phyloP scores from a whole-genome alignment of 2,329 filamentous ascomycete genomes.

The Paecilomyces fulvus region DNA sequence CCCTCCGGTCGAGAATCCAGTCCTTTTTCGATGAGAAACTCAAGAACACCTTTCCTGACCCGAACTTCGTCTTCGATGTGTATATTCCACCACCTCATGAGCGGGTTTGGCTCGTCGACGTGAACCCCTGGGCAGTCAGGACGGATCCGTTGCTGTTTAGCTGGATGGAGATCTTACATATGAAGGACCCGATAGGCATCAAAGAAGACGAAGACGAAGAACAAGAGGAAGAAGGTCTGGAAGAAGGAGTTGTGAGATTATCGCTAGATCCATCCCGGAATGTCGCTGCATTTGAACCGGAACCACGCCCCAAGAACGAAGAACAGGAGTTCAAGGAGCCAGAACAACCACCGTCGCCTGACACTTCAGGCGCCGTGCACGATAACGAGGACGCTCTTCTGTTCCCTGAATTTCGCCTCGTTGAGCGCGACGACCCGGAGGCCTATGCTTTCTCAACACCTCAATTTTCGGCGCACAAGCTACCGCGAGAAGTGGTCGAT shows the following conservation, averaged over 20 bases:
- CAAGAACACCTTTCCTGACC: constrained; percentile 70
- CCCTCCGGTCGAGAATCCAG: constrained; percentile 60
- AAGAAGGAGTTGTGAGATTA: constrained; percentile 27
- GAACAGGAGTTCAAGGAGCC: constrained; percentile 27
- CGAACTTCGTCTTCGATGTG: constrained; percentile 81
- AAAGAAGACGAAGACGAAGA: constrained; percentile 24
- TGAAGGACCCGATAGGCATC: constrained; percentile 42
- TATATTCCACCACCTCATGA: constrained; percentile 74
- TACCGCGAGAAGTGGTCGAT: constrained; percentile 85
- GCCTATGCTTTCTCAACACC: constrained; percentile 78
- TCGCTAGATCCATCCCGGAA: constrained; percentile 13
- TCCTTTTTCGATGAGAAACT: constrained; percentile 70
- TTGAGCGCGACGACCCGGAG: constrained; percentile 77
- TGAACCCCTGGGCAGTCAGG: constrained; percentile 86
- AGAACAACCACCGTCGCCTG: constrained; percentile 17
- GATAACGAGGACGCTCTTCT: constrained; percentile 37
- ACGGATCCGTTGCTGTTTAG: constrained; percentile 86
- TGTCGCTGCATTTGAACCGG: not conserved
- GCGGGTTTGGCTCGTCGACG: constrained; percentile 77
- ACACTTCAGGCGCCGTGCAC: constrained; percentile 46
- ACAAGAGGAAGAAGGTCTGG: constrained; percentile 13
- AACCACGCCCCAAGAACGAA: constrained; percentile 10
- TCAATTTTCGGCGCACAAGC: constrained; percentile 89
- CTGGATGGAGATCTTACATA: constrained; percentile 76
- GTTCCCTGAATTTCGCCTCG: constrained; percentile 69